Percentiles rank a stretch among this genome's conserved stretches.
Conservation (phyloP, 2,329 filamentous ascomycete genomes). For the Ophiostoma piceae region DNA sequence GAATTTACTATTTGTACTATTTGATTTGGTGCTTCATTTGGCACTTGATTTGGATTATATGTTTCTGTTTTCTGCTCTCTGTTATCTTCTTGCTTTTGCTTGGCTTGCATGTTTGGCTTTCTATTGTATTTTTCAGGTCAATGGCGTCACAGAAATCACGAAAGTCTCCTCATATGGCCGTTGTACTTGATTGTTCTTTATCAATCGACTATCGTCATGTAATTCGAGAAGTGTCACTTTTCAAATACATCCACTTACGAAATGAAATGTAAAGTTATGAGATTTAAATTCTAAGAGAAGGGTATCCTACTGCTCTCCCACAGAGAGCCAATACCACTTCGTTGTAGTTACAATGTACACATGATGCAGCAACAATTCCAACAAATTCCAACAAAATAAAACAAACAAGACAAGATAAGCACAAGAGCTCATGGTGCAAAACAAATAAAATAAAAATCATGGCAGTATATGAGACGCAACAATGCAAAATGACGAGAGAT, state of each 20-base stretch:
- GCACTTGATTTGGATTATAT: neutral
- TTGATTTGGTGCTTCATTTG: neutral
- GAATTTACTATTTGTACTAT: neutral
- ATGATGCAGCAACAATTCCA: neutral
- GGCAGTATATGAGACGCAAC: neutral
- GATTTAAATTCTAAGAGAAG: neutral
- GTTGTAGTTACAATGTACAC: neutral
- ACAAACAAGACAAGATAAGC: neutral
- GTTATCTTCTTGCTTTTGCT: neutral
- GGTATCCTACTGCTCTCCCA: neutral
- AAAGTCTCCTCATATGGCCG: neutral
- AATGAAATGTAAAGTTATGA: neutral
- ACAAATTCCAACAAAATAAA: neutral
- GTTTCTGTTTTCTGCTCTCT: neutral
- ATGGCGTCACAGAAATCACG: neutral
- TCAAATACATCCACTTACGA: no score
- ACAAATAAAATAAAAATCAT: neutral
- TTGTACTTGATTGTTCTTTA: neutral
- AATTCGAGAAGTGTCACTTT: neutral
- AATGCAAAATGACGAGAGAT: neutral
- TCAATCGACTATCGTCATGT: neutral
- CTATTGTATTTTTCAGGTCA: neutral
- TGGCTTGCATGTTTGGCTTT: neutral
- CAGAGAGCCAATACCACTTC: neutral
- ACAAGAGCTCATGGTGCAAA: neutral